Percentiles rank a stretch among this genome's conserved stretches.
Conservation (phyloP, 75 land plant genomes). For the Pinus albicaulis region DNA sequence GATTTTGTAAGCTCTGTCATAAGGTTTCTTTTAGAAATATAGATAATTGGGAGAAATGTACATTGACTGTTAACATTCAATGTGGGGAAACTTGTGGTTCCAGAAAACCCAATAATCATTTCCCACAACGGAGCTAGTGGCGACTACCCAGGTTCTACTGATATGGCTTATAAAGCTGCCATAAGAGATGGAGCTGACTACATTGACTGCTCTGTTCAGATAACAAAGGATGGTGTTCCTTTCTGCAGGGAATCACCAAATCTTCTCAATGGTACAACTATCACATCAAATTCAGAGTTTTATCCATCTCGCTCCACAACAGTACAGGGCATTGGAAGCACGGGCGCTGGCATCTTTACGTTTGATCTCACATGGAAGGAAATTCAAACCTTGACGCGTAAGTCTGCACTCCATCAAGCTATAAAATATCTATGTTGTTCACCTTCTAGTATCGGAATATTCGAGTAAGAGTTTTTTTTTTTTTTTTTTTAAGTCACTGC, state of each 20-base stretch:
- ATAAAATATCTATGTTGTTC: constrained; percentile 1
- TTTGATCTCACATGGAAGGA: constrained; percentile 89
- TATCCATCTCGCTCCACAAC: constrained; percentile 16
- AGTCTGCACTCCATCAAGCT: constrained; percentile 11
- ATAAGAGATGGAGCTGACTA: constrained; percentile 75
- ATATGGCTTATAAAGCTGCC: constrained; percentile 68
- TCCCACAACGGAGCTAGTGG: constrained; percentile 91
- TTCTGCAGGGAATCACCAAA: constrained; percentile 63
- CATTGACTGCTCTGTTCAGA: constrained; percentile 91
- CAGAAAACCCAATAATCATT: constrained; percentile 53
- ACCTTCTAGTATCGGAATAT: not conserved
- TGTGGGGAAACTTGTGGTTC: not conserved
- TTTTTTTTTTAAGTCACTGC: no score
- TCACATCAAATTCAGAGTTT: constrained; percentile 18
- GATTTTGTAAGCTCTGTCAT: not conserved
- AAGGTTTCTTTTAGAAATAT: not conserved
- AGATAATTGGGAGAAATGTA: not conserved
- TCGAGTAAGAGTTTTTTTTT: no score
- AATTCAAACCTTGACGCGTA: constrained; percentile 74
- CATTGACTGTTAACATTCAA: not conserved
- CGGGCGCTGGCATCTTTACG: constrained; percentile 51
- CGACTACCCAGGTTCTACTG: constrained; percentile 65
- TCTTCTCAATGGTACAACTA: constrained; percentile 43
- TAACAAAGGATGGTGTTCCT: constrained; percentile 80
- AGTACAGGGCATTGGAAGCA: constrained; percentile 45